phyloP scores from a whole-genome alignment of 2,329 filamentous ascomycete genomes.

The Aspergillus ibericus region DNA sequence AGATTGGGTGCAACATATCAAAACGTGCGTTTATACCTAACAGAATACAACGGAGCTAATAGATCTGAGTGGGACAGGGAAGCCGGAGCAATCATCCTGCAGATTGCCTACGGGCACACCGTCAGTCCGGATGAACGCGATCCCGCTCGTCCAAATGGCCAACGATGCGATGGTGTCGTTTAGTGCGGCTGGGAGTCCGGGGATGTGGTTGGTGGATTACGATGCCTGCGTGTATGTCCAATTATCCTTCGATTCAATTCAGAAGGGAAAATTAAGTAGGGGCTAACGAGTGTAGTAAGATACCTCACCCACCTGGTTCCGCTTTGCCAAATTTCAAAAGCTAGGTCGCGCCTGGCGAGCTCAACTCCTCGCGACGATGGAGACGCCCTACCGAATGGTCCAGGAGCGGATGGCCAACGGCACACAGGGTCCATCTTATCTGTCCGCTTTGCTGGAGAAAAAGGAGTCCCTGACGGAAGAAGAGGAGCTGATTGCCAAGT shows the following conservation, averaged over 20 bases:
- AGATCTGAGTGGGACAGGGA: constrained; percentile 19
- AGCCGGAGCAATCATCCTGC: constrained; percentile 34
- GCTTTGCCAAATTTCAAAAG: constrained; percentile 46
- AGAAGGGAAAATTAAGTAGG: background rate
- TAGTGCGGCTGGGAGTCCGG: constrained; percentile 42
- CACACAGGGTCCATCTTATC: constrained; percentile 36
- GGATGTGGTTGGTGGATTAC: constrained; percentile 48
- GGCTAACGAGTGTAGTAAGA: constrained; percentile 18
- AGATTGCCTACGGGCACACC: background rate
- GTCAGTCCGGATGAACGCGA: background rate
- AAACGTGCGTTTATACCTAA: too few relatives aligned
- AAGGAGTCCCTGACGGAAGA: constrained; percentile 24
- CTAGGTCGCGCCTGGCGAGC: constrained; percentile 39
- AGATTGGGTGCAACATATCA: constrained; percentile 42
- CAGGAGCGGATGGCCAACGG: constrained; percentile 41
- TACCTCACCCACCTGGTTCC: constrained; percentile 48
- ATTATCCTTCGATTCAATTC: background rate
- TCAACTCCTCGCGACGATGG: constrained; percentile 30
- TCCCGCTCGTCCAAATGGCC: background rate
- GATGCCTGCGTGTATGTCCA: constrained; percentile 37
- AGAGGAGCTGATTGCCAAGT: constrained; percentile 31
- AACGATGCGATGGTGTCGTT: constrained; percentile 39
- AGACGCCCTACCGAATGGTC: constrained; percentile 47
- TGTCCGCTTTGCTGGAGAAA: constrained; percentile 42
- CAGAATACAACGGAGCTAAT: too few relatives aligned